Evolutionary conservation across 768 basidiomycete species (phyloP), one percentile per base, ranked within the genome.

Genomic region (Daedaleopsis sinensis): DNA sequence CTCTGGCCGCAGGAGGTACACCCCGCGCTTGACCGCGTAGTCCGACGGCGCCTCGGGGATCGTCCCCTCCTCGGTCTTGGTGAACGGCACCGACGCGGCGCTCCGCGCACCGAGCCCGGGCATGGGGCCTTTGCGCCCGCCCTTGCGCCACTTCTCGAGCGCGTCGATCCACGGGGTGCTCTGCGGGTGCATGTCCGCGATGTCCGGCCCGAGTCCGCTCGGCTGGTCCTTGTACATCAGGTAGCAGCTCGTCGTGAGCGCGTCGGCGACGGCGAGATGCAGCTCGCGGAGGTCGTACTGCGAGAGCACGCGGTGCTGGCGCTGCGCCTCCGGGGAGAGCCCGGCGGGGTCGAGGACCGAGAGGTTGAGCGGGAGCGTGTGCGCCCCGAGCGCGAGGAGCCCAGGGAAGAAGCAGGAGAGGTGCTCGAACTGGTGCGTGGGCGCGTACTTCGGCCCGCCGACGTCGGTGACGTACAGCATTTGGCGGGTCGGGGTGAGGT

Each of bases 401-500:
- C 91, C 90, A 0, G 90, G 89, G 51, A 90, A 79, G 76, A 91
- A 93, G 72, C 90, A 91, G 12, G 90, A 85, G 27, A 93, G 75
- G 67, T 93, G 90, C 63, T 92, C 90, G 56, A 91, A 84, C 21
- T 70, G 67, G 65, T 88, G 83, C 11, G 80, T 76, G 23, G 82
- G 78, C 16, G 61, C 27, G 71, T 74, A 11, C 65, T 65, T 12
- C 74, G 59, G 43, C 71, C 68, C 35, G 59, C 58, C 18, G 74
- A 71, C 27, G 67, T 88, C 88, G 10, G 88, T 89, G 11, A 88
- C 85, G 60, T 90, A 92, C 43, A 91, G 79, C 5, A 93, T 77
- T 35, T 83, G 75, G 18, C 90, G 84, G 3, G 78, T 80, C 3
- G 87, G 84, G 5, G 89, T 84, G 51, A 91, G 65, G 71, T 84